A percentile compares a stretch with the other conserved stretches of the same genome.
These are phyloP conservation scores for Lithohypha guttulata DNA, from an alignment of 2,329 filamentous ascomycete genomes.

Conservation along the genomic window DNA sequence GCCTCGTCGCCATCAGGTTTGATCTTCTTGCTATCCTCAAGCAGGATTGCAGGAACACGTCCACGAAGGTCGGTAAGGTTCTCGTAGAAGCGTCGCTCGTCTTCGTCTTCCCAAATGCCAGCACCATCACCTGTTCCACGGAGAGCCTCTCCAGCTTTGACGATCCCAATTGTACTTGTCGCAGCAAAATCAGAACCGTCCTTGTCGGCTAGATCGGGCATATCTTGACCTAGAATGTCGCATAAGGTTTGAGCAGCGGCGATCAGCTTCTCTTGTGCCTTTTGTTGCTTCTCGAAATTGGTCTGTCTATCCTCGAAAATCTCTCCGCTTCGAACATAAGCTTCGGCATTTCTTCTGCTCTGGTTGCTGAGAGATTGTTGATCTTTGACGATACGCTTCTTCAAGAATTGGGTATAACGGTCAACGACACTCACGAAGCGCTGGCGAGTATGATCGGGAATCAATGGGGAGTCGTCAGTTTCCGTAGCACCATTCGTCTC, in stretches of 20 bases:
- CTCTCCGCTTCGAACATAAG: slow-evolving; percentile 95
- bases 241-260: slow-evolving; percentile 84
- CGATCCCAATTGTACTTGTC: slow-evolving; percentile 75
- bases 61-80: slow-evolving; percentile 91
- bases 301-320: slow-evolving; percentile 95
- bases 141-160: slow-evolving; percentile 88
- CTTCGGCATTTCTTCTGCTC: slow-evolving; percentile 89
- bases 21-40: slow-evolving; percentile 84
- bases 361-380: slow-evolving; percentile 81
- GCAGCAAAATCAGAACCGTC: slow-evolving; percentile 56
- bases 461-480: slow-evolving; percentile 61
- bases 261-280: slow-evolving; percentile 80
- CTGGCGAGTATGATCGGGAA: slow-evolving; percentile 65
- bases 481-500: slow-evolving; percentile 27
- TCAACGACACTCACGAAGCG: slow-evolving; percentile 76
- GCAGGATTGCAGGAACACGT: slow-evolving; percentile 82
- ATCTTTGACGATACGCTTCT: slow-evolving; percentile 75
- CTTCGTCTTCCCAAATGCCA: slow-evolving; percentile 97
- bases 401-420: slow-evolving; percentile 88
- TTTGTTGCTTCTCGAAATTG: slow-evolving; percentile 89
- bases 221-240: slow-evolving; percentile 76
- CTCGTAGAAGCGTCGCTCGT: slow-evolving; percentile 95
- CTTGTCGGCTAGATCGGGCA: slow-evolving; percentile 84
- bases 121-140: slow-evolving; percentile 80
- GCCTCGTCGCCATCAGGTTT: slow-evolving; percentile 70